These are phyloP conservation scores for Linanthus parryae DNA, from an alignment of 148 eudicot species.

Conservation along the genomic window DNA sequence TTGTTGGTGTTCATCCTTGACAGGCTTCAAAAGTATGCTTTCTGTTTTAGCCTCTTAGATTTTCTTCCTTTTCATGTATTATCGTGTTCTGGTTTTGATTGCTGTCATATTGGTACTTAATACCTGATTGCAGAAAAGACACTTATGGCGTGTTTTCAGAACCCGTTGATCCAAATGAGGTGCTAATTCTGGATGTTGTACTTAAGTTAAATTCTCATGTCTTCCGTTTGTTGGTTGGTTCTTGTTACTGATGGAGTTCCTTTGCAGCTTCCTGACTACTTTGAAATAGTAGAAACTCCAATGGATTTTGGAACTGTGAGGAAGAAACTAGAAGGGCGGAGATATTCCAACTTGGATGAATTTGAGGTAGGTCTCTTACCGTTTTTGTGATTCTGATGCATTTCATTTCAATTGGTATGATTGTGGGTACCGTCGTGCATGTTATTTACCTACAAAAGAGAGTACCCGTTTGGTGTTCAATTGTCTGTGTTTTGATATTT, in stretches of 20 bases:
- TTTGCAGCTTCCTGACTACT: slow-evolving; percentile 82
- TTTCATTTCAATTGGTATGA: too few relatives aligned
- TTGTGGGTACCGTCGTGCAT: too few relatives aligned
- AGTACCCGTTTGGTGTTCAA: too few relatives aligned
- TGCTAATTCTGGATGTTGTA: slow-evolving; percentile 26
- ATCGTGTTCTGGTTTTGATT: slow-evolving; percentile 8
- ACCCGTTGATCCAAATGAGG: slow-evolving; percentile 91
- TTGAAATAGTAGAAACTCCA: slow-evolving; percentile 63
- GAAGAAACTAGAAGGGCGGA: slow-evolving; percentile 47
- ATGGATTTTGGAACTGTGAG: slow-evolving; percentile 89
- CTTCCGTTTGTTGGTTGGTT: slow-evolving; percentile 2
- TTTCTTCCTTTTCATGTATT: slow-evolving; percentile 11
- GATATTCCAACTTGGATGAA: slow-evolving; percentile 51
- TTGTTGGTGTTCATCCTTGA: slow-evolving; percentile 80
- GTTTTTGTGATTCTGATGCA: background rate
- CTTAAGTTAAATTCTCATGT: too few relatives aligned
- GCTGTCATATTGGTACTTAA: slow-evolving; percentile 4
- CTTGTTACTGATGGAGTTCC: background rate
- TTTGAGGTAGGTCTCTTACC: slow-evolving; percentile 59
- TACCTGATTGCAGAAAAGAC: slow-evolving; percentile 62
- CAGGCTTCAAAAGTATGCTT: slow-evolving; percentile 84
- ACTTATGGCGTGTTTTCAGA: slow-evolving; percentile 82
- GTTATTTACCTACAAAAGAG: too few relatives aligned
- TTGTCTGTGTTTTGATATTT: too few relatives aligned
- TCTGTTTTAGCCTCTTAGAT: slow-evolving; percentile 12